These are phyloP conservation scores for Flaveria ramosissima DNA, from an alignment of 129 eudicot species.

Conservation along the genomic window DNA sequence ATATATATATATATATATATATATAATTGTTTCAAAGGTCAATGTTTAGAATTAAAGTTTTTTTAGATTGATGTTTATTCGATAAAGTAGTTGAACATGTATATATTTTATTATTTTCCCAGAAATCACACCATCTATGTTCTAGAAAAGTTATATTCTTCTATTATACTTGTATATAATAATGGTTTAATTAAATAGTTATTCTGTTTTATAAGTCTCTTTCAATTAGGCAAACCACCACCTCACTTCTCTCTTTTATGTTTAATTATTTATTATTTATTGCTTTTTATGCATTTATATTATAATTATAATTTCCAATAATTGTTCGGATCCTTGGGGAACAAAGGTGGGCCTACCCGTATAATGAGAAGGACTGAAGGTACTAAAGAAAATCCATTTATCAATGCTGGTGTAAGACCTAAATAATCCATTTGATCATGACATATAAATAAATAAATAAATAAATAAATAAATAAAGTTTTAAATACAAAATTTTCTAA, in stretches of 20 bases:
- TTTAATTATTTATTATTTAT: not conserved
- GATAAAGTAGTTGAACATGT: not conserved
- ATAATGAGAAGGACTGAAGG: not conserved
- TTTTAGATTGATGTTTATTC: too few species aligned
- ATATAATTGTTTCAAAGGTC: too few species aligned
- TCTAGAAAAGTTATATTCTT: too few species aligned
- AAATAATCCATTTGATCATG: not conserved
- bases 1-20: too few species aligned
- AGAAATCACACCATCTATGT: not conserved
- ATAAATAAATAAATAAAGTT: too few species aligned
- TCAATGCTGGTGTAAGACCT: not conserved
- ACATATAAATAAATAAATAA: not conserved
- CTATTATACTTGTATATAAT: too few species aligned
- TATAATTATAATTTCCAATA: slow-evolving; percentile 17
- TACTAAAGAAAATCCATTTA: not conserved
- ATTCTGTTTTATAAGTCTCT: slow-evolving; percentile 5
- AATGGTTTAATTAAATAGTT: not conserved
- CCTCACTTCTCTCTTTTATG: slow-evolving; percentile 12
- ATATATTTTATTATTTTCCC: not conserved
- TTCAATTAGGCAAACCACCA: slow-evolving; percentile 25
- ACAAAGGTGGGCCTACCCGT: slow-evolving; percentile 22
- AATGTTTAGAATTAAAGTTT: too few species aligned
- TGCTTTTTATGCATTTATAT: not conserved
- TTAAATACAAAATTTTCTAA: too few species aligned
- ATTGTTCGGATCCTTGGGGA: slow-evolving; percentile 24